phyloP scores from a whole-genome alignment of 139 green algal species.

The Trebouxia sp. region DNA sequence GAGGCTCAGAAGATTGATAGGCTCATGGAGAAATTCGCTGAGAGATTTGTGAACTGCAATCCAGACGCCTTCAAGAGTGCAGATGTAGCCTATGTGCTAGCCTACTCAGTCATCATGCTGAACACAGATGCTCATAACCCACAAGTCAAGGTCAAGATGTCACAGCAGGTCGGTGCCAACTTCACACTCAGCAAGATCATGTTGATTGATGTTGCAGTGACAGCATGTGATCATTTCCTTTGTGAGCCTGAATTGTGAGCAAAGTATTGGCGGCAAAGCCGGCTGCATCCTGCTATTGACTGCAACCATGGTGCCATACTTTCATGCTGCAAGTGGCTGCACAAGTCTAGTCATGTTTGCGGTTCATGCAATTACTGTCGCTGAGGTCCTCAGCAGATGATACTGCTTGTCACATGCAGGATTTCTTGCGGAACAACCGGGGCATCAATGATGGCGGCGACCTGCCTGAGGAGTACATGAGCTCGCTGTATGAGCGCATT shows the following conservation, averaged over 20 bases:
- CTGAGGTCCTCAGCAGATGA: too few relatives aligned
- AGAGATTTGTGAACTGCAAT: slow-evolving; percentile 93
- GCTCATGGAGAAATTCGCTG: slow-evolving; percentile 99
- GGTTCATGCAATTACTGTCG: too few relatives aligned
- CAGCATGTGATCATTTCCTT: background rate
- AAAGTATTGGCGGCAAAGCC: too few relatives aligned
- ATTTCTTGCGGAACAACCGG: slow-evolving; percentile 97
- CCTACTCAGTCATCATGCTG: slow-evolving; percentile 99
- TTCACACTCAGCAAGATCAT: too few relatives aligned
- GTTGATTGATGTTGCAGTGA: too few relatives aligned
- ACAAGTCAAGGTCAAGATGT: slow-evolving; percentile 79
- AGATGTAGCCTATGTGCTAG: slow-evolving; percentile 97
- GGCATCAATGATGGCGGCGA: slow-evolving; percentile 97
- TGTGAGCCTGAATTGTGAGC: too few relatives aligned
- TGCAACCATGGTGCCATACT: background rate
- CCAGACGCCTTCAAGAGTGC: slow-evolving; percentile 87
- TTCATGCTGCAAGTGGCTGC: background rate
- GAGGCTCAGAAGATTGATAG: slow-evolving; percentile 99
- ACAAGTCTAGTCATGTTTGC: too few relatives aligned
- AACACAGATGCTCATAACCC: slow-evolving; percentile 99
- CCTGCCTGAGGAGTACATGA: slow-evolving; percentile 86
- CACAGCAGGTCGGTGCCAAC: slow-evolving; percentile 51
- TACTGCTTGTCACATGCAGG: slow-evolving; percentile 45
- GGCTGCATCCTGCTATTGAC: background rate
- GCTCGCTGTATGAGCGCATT: slow-evolving; percentile 94